Evolutionary conservation across 305 asterid species (phyloP), one percentile per base, ranked within the genome.

Genomic region (Rubia peregrina): DNA sequence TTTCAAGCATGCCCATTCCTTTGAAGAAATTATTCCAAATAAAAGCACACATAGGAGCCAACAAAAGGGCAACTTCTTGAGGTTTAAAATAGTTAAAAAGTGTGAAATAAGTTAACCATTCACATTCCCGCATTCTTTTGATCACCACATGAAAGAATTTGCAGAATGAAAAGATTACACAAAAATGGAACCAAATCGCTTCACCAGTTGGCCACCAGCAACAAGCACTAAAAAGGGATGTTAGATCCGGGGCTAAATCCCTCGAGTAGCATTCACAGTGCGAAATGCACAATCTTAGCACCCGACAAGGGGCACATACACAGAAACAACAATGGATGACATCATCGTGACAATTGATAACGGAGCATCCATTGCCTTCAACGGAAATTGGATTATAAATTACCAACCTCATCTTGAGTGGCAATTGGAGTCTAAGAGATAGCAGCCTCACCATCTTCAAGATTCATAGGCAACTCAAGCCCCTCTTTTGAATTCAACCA

Each of bases 11-110:
- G 63, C 63, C 38, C 36, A 57, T 21, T 57, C 63, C 36, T 19
- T 22, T 9, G 36, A 57, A 22, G 63, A 57, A 57, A 21, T 57
- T 21, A 22, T 24, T 60, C 38, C 33, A 26, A 13, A 24, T 22
- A 22, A 10, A 22, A 16, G 13, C 6, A 67, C 30, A 46, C 19
- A 14, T 21, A 22, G 14, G 10, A 56, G 10, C 65, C 65, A 69
- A 56, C 55, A 42, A 33, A 68, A 56, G 51, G 48, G 63, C 72
- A 53, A 36, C 22, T 22, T 51, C 9, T 55, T n/a, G 65, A 38
- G 14, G 22, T 49, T 33, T 19, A 19, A 5, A 19, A 12, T 33
- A 24, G 22, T 49, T 19, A 19, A 5, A 19, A 12, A 2, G 9
- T 24, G 63, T 19, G 13, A 57, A 19, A 57, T 0, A 16, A 56